These are phyloP conservation scores for Solanum appendiculatum DNA, from an alignment of 257 asterid species.

Conservation along the genomic window DNA sequence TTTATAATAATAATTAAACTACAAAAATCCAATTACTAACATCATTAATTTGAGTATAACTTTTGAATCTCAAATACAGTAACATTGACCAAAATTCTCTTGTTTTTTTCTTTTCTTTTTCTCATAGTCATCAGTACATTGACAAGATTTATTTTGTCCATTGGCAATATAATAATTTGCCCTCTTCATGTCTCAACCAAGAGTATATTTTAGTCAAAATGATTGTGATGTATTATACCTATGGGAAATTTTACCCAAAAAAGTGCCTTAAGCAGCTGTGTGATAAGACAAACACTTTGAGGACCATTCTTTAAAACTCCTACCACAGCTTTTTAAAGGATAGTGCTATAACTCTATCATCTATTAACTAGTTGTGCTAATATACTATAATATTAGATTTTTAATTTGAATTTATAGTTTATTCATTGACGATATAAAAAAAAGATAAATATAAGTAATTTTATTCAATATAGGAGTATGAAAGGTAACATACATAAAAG, in stretches of 20 bases:
- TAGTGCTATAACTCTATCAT: not conserved
- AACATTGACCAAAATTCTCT: not conserved
- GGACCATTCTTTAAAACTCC: constrained; percentile 17
- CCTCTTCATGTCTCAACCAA: not conserved
- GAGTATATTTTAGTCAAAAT: not conserved
- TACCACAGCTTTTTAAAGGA: not conserved
- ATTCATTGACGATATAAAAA: not conserved
- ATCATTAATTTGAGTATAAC: not conserved
- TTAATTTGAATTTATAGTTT: not conserved
- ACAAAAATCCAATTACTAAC: not conserved
- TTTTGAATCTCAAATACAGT: not conserved
- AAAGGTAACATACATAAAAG: not conserved
- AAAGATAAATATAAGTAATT: not conserved
- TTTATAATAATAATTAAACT: no score
- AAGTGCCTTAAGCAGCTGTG: not conserved
- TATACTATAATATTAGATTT: not conserved
- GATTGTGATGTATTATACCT: not conserved
- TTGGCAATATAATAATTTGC: not conserved
- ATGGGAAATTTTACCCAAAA: not conserved
- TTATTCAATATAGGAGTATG: not conserved
- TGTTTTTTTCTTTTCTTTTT: not conserved
- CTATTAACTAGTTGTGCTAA: not conserved
- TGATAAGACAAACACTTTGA: constrained; percentile 16
- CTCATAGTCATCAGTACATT: not conserved
- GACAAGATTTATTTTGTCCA: constrained; percentile 1